A percentile compares a stretch with the other conserved stretches of the same genome.
Evolutionary conservation across 2,329 filamentous ascomycete genomes (phyloP).

Genomic region (Exophiala bonariae): DNA sequence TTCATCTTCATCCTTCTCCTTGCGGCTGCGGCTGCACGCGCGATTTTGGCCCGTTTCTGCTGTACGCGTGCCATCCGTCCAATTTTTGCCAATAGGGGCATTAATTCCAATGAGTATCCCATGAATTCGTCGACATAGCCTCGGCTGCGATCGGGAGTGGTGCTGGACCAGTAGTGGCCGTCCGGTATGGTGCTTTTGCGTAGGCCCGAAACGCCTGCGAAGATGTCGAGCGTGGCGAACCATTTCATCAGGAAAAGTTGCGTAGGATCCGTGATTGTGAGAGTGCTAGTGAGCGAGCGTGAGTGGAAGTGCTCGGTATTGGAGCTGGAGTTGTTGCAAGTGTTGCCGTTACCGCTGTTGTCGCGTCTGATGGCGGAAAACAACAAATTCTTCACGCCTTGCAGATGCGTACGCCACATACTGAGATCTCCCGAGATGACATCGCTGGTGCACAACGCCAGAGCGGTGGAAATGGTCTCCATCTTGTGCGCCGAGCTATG

Average conservation of each 20-base stretch:
- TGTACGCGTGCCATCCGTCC: slow-evolving; percentile 22
- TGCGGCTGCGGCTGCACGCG: neutral
- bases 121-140: slow-evolving; percentile 31
- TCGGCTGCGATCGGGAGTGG: neutral
- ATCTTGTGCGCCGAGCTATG: slow-evolving; percentile 18
- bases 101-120: slow-evolving; percentile 32
- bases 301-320: neutral
- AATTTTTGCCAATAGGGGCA: slow-evolving; percentile 29
- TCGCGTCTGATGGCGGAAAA: slow-evolving; percentile 22
- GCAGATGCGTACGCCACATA: slow-evolving; percentile 31
- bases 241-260: slow-evolving; percentile 31
- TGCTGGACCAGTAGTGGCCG: slow-evolving; percentile 11
- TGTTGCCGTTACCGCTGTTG: neutral
- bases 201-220: slow-evolving; percentile 30
- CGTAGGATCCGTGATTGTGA: slow-evolving; percentile 19
- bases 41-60: slow-evolving; percentile 1
- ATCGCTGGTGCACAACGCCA: slow-evolving; percentile 35
- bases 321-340: neutral
- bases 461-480: slow-evolving; percentile 32
- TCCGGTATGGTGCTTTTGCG: slow-evolving; percentile 8
- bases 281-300: neutral
- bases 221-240: slow-evolving; percentile 32
- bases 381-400: slow-evolving; percentile 30
- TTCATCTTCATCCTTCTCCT: neutral
- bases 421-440: slow-evolving; percentile 35